phyloP scores from a whole-genome alignment of 305 asterid species.

The Fraxinus floribunda region DNA sequence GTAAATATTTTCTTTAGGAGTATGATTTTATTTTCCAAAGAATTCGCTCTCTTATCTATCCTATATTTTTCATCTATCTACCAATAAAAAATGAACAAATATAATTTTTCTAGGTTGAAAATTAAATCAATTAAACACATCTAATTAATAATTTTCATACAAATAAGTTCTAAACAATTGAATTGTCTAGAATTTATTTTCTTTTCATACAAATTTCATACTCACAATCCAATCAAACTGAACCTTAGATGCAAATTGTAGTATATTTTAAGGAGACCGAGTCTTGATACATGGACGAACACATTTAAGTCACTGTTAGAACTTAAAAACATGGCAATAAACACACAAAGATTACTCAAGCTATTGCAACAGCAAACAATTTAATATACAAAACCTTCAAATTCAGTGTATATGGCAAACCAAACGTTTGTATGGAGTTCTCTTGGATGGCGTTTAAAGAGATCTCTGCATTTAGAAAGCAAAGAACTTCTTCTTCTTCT shows the following conservation, averaged over 20 bases:
- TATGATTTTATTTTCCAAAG: not conserved
- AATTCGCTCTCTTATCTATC: not conserved
- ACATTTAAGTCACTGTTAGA: not conserved
- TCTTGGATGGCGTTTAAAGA: conserved; percentile 3
- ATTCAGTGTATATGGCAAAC: not conserved
- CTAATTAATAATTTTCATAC: not conserved
- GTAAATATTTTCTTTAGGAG: not conserved
- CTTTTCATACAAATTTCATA: not conserved
- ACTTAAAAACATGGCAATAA: conserved; percentile 13
- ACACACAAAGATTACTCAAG: conserved; percentile 11
- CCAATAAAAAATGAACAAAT: not conserved
- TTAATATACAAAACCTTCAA: conserved; percentile 18
- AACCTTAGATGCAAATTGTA: not conserved
- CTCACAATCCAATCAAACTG: not conserved
- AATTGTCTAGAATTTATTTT: no score
- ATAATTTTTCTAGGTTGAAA: no score
- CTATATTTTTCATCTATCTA: no score
- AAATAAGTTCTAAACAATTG: not conserved
- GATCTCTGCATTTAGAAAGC: conserved; percentile 44
- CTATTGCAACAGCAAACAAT: conserved; percentile 17
- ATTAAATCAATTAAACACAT: not conserved
- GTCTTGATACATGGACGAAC: not conserved
- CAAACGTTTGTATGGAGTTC: conserved; percentile 24
- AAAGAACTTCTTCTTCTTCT: conserved; percentile 70
- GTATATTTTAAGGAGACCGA: not conserved